Base-by-base conservation (phyloP, 2,329 filamentous ascomycete species). In the Sphaceloma murrayae region DNA sequence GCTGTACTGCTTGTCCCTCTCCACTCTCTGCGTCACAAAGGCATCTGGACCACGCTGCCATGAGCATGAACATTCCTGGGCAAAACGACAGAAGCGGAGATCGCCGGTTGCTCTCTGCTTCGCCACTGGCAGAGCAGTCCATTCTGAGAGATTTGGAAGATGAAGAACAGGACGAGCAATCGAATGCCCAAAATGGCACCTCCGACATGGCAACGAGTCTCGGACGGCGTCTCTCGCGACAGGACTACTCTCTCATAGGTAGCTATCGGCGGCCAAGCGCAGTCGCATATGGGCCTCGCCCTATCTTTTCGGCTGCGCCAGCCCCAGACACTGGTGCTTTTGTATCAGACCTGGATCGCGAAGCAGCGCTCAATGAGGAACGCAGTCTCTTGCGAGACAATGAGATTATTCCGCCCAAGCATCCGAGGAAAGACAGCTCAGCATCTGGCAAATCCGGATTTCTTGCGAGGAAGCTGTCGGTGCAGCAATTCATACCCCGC, bases 251-350 rank as follows among this genome's bases (percentile, higher is more conserved):
- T 11, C 70, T 82, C 65, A 68, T 71, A 13, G 72, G 74, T 26
- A 75, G 75, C 22, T 94, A 91, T 64, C 77, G 83, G 45, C 75
- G 86, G 34, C 85, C 86, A 1, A 83, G 78, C 52, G 82, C 80
- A 57, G 79, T 91, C 32, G 79, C 81, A 21, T 82, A 81, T 9
- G 80, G 80, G 17, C 73, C 78, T 1, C 72, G 85, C 44, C 80
- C 82, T 3, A 75, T 81, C 3, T 70, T 93, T 47, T 73, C 85
- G 18, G 76, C 77, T 71, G 48, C 82, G 70, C 62, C 58, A 45
- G 52, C 78, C 21, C 65, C 62, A 50, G 65, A 58, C 60, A 66
- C 43, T 59, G 67, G 68, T 9, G 62, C 67, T 46, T 63, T 63
- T 34, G 49, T 75, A 34, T 69, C 66, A 2, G 69, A 69, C 50